Evolutionary conservation across 1,139 yeast genomes (phyloP), one percentile per base, ranked within the genome.

Genomic region (Debaryomycetaceae sp.): DNA sequence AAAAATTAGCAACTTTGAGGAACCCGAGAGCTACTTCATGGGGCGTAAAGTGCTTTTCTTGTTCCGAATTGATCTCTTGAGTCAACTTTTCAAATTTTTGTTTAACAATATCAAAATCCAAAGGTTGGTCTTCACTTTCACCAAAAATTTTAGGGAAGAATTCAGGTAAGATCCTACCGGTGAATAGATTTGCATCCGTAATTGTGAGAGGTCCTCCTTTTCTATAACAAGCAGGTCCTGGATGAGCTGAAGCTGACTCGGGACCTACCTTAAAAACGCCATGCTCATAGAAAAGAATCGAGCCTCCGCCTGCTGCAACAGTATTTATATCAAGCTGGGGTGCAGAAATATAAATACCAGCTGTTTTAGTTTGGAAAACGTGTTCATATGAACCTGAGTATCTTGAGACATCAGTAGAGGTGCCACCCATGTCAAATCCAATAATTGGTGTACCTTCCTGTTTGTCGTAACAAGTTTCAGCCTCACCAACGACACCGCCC

Each of bases 401-500:
- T 43, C 65, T 73, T 3, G 78, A 70, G 4, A 75, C 81, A 52
- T 75, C 81, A 0, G 81, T 75, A 1, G 79, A 74, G 3, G 81
- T 75, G 30, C 81, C 81, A 13, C 81, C 81, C 79, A 74, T 75
- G 52, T 75, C 81, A 46, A 76, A 76, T 0, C 81, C 81, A 17
- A 75, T 17, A 38, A 45, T 30, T 0, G 81, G 80, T 15, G 64
- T 45, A 13, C 40, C 66, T 72, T 28, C 33, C 18, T 31, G 34
- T n/a, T 22, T 3, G 34, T 49, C 53, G 33, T 37, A 44, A 34
- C 51, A 46, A 1, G 52, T 49, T 19, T 40, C 39, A 4, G 42
- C 50, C 19, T 43, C 38, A 3, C 53, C 53, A 29, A 50, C 53
- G 30, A 50, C 36, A n/a, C 53, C 53, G 5, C 53, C 52, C n/a